phyloP scores from a whole-genome alignment of 2,329 filamentous ascomycete genomes.

The Aspergillus jensenii region DNA sequence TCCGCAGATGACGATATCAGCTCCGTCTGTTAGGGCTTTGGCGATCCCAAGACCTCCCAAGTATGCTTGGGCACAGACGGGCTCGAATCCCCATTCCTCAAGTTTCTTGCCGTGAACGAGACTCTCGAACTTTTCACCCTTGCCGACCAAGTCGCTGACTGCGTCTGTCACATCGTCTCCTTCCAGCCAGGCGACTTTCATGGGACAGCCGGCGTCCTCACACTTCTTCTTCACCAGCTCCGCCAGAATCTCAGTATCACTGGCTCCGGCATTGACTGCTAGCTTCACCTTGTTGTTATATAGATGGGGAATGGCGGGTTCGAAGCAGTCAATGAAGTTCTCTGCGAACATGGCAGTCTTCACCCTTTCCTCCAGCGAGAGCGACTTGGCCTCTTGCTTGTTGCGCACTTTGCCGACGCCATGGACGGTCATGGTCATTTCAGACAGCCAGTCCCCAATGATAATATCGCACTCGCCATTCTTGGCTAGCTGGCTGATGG shows the following conservation, averaged over 20 bases:
- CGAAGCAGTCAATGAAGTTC: constrained; percentile 2
- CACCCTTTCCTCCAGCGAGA: neutral
- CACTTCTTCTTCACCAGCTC: neutral
- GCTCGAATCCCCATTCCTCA: neutral
- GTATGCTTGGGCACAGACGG: constrained; percentile 6
- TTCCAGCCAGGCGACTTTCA: constrained; percentile 8
- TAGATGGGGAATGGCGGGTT: neutral
- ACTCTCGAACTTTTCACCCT: neutral
- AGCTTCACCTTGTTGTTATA: constrained; percentile 1
- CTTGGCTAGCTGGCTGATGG: neutral
- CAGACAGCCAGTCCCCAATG: constrained; percentile 38
- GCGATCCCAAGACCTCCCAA: constrained; percentile 22
- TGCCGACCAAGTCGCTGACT: neutral
- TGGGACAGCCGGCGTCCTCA: constrained; percentile 2
- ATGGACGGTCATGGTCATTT: constrained; percentile 17
- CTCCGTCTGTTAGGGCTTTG: constrained; percentile 25
- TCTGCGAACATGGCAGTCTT: constrained; percentile 1
- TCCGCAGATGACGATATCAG: constrained; percentile 33
- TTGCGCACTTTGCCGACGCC: neutral
- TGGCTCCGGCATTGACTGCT: neutral
- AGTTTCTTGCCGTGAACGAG: neutral
- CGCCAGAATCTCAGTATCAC: neutral
- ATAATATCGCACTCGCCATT: constrained; percentile 11
- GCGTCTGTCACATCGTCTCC: constrained; percentile 11
- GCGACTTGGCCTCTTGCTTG: neutral